Base-by-base conservation (phyloP, 1,139 yeast species). In the Geotrichum cucujoidarum region DNA sequence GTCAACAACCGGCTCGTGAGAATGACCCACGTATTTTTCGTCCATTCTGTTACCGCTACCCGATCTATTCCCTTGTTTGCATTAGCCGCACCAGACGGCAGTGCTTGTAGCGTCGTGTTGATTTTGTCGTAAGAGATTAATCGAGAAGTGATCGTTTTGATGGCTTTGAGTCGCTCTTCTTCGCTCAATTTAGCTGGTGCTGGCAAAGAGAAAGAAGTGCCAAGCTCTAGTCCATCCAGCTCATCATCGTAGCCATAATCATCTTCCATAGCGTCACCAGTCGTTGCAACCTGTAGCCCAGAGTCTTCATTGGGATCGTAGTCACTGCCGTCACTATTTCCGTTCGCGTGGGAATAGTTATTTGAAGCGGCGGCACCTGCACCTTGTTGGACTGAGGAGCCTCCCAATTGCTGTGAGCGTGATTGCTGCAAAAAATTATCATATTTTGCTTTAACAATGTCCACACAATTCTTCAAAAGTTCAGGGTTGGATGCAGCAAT, bases 1-100 rank as follows among this genome's bases (percentile, higher is more conserved):
- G 95, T 83, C 0, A 94, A 85, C 43, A 89, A 68, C 58, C 97
- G 71, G 1, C 89, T 78, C 34, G 88, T 70, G n/a, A 90, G 62
- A 10, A 81, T 71, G 16, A 86, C 68, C 96, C 96, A 88, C 1
- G 92, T 80, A 55, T 81, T 83, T 49, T 76, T 75, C 43, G 75
- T 77, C 90, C 92, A 84, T 31, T 76, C 65, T 2, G 62, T 53
- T 4, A 66, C 49, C 1, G 68, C 66, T n/a, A 65, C 61, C 14
- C 66, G 55, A 39, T 61, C 54, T 5, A 66, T 48, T n/a, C 65
- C 65, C 35, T 60, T 58, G 33, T 56, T 59, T 10, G 59, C 58
- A 17, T 59, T 51, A 2, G 61, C 57, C 1, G 59, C 52, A 16
- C 42, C 46, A 4, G 43, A 32, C 10, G 38, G 52, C 42, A 13